Conservation (phyloP, 441 rosid genomes). For the Aquilaria agallochum region DNA sequence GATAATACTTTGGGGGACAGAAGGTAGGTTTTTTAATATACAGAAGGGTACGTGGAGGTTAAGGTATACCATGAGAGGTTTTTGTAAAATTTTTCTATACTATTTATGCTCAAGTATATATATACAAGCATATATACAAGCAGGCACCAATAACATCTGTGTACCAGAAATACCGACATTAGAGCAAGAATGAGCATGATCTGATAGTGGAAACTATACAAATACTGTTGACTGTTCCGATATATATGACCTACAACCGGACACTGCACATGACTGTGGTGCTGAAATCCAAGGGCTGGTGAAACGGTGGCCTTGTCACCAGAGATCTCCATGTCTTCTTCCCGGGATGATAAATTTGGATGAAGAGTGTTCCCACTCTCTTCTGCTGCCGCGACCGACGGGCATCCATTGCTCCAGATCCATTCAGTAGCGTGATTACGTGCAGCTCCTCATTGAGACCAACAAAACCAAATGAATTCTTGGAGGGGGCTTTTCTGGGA, state of each 20-base stretch:
- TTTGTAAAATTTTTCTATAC: no score
- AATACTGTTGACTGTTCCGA: background rate
- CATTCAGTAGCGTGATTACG: constrained; percentile 43
- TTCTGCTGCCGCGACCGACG: constrained; percentile 45
- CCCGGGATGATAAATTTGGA: constrained; percentile 69
- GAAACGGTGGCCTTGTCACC: constrained; percentile 48
- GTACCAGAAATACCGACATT: constrained; percentile 17
- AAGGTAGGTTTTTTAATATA: no score
- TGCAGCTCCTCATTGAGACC: constrained; percentile 63
- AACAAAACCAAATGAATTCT: constrained; percentile 52
- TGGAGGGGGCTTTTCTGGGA: constrained; percentile 45
- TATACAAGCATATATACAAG: background rate
- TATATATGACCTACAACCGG: constrained; percentile 32
- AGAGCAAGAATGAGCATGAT: constrained; percentile 6
- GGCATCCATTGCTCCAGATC: constrained; percentile 38
- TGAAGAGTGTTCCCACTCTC: constrained; percentile 45
- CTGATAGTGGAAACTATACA: constrained; percentile 2
- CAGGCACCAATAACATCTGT: constrained; percentile 10
- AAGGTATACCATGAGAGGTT: no score
- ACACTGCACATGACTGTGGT: constrained; percentile 70
- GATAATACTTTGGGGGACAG: no score
- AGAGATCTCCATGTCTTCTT: constrained; percentile 71
- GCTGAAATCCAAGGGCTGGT: constrained; percentile 49
- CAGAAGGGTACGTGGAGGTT: no score
- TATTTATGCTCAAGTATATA: no score